A percentile compares a stretch with the other conserved stretches of the same genome.
phyloP scores from a whole-genome alignment of 73 alveolate genomes.

The Loxodes magnus region DNA sequence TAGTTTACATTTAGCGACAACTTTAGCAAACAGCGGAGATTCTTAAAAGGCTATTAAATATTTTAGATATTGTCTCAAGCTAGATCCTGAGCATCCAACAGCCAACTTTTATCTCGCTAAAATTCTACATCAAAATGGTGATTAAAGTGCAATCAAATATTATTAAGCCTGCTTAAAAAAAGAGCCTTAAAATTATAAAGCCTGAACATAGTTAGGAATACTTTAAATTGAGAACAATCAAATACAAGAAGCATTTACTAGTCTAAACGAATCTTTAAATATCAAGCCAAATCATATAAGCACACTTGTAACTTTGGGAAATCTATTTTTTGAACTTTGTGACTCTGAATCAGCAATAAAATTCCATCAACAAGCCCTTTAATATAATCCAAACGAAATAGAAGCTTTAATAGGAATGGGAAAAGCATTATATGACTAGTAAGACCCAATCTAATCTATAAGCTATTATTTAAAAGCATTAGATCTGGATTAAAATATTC shows the following conservation, averaged over 20 bases:
- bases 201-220: constrained; percentile 32
- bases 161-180: constrained; percentile 11
- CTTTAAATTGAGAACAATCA: constrained; percentile 29
- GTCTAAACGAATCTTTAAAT: constrained; percentile 20
- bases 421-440: constrained; percentile 37
- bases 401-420: constrained; percentile 50
- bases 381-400: constrained; percentile 28
- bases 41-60: constrained; percentile 40
- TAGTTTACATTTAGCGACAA: constrained; percentile 32
- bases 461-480: constrained; percentile 30
- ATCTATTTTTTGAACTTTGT: constrained; percentile 44
- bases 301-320: constrained; percentile 47
- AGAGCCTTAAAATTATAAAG: constrained; percentile 38
- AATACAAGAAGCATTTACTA: constrained; percentile 23
- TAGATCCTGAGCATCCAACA: constrained; percentile 24
- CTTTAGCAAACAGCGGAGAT: constrained; percentile 35
- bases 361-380: constrained; percentile 37
- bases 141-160: constrained; percentile 21
- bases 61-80: constrained; percentile 43
- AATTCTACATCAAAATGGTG: constrained; percentile 17
- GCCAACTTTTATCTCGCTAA: constrained; percentile 48
- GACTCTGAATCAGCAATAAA: constrained; percentile 37
- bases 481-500: constrained; percentile 22
- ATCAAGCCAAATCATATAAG: constrained; percentile 25
- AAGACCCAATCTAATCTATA: constrained; percentile 33